Evolutionary conservation across 495 filamentous ascomycete genomes (phyloP), one percentile per base, ranked within the genome.

Genomic region (Penicillium paxilli): DNA sequence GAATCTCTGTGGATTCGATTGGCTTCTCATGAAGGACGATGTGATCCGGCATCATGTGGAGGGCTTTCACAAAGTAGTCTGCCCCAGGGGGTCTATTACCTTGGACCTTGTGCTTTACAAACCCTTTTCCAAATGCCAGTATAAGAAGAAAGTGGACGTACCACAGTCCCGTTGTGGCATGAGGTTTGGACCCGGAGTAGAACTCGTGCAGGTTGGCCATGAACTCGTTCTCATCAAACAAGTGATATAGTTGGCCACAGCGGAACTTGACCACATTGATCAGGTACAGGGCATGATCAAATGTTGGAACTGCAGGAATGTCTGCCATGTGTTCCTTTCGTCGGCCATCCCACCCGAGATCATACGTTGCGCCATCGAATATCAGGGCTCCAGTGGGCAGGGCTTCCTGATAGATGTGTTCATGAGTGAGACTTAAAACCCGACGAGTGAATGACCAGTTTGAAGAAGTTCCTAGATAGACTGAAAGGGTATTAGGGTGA

Each of bases 381-480:
- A 71, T 49, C 19, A 76, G 57, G 16, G 59, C 62, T 5, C 62
- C 70, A 14, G 72, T 64, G 12, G 69, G 68, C 2, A 75, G 57
- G 1, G 69, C 59, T 23, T 67, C 54, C 5, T 68, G 60, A 33
- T 71, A 70, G 1, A 75, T 51, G 33, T 68, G 61, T 23, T 71
- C 69, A 32, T 78, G 72, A 12, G 65, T 72, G 47, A 72, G 55
- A 38, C 70, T 71, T 20, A 78, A 54, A 11, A 75, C 64, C 30
- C 70, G 66, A 21, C 73, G 66, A 20, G 69, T 69, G 52, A 78
- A 76, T n/a, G 72, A 70, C 74, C 74, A 78, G 49, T 75, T 76
- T 1, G 74, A 78, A 5, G 74, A 76, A 17, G 73, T 72, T 50
- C 73, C 74, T 42, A 78, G 51, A 45, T 75, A 78, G 47, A 71